These are phyloP conservation scores for Galeopsis tetrahit DNA, from an alignment of 257 asterid genomes.

Conservation along the genomic window DNA sequence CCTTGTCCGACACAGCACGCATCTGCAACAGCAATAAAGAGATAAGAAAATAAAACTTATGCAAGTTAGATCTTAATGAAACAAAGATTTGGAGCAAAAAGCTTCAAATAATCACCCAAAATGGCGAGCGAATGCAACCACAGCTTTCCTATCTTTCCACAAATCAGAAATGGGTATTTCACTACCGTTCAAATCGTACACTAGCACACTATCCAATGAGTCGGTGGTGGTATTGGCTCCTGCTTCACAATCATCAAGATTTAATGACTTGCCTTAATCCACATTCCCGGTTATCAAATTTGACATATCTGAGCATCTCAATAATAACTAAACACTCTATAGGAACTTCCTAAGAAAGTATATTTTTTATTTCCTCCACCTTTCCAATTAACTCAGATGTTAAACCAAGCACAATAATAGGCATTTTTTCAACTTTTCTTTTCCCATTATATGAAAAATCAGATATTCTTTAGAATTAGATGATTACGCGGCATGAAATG, in stretches of 20 bases:
- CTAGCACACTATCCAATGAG: slow-evolving; percentile 61
- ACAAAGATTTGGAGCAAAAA: slow-evolving; percentile 15
- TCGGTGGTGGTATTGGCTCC: slow-evolving; percentile 50
- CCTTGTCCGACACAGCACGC: slow-evolving; percentile 91
- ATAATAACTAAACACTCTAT: not conserved
- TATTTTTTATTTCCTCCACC: slow-evolving; percentile 1
- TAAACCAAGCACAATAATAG: not conserved
- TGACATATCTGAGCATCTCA: slow-evolving; percentile 12
- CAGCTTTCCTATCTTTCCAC: slow-evolving; percentile 96
- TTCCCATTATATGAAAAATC: slow-evolving; percentile 7
- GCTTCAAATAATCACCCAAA: slow-evolving; percentile 64
- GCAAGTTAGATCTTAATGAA: slow-evolving; percentile 19
- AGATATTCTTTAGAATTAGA: not conserved
- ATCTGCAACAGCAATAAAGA: slow-evolving; percentile 52
- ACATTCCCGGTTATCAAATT: not conserved
- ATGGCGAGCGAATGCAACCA: slow-evolving; percentile 98
- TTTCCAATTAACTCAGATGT: slow-evolving; percentile 13
- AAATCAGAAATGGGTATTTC: slow-evolving; percentile 70
- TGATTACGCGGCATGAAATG: not conserved
- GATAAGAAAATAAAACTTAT: not conserved
- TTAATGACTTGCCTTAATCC: not conserved
- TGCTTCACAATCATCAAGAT: slow-evolving; percentile 35
- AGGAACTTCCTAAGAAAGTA: not conserved
- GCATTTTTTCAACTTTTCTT: not conserved
- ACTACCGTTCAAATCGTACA: slow-evolving; percentile 70